Percentiles rank a stretch among this genome's conserved stretches.
phyloP scores from a whole-genome alignment of 208 protist genomes.

The Wallacemonas sp. region DNA sequence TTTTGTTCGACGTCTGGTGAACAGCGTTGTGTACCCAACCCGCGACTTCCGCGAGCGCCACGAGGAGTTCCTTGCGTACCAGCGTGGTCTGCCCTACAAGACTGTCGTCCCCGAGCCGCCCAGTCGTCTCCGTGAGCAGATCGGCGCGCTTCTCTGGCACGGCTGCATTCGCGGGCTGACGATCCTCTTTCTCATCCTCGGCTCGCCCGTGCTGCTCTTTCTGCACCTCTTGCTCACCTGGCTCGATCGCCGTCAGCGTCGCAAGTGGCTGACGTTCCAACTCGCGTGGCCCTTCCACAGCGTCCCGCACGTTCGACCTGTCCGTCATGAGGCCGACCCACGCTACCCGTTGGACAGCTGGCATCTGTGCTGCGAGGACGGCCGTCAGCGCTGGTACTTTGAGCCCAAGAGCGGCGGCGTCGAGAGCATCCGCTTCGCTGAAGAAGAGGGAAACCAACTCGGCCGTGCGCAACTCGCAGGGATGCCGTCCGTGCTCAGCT shows the following conservation, averaged over 20 bases:
- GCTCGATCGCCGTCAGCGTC: constrained; percentile 55
- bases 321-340: constrained; percentile 22
- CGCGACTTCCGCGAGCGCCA: constrained; percentile 29
- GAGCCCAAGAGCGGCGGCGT: constrained; percentile 1
- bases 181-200: constrained; percentile 37
- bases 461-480: constrained; percentile 55
- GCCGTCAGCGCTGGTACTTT: constrained; percentile 84
- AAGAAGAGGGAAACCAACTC: constrained; percentile 65
- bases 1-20: too few relatives aligned
- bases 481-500: constrained; percentile 36
- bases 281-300: constrained; percentile 36
- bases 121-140: constrained; percentile 46
- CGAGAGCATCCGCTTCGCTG: constrained; percentile 31
- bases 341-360: constrained; percentile 66
- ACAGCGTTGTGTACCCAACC: constrained; percentile 7
- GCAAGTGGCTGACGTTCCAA: constrained; percentile 33
- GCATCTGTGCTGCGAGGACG: constrained; percentile 87
- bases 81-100: constrained; percentile 47
- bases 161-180: background rate
- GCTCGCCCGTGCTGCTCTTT: constrained; percentile 35
- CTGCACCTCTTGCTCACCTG: constrained; percentile 53
- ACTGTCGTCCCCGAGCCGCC: constrained; percentile 72
- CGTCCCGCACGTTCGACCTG: constrained; percentile 42
- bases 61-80: constrained; percentile 44
- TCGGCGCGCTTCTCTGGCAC: constrained; percentile 25